Conservation (phyloP, 768 basidiomycete genomes). For the Termitomyces sp. region DNA sequence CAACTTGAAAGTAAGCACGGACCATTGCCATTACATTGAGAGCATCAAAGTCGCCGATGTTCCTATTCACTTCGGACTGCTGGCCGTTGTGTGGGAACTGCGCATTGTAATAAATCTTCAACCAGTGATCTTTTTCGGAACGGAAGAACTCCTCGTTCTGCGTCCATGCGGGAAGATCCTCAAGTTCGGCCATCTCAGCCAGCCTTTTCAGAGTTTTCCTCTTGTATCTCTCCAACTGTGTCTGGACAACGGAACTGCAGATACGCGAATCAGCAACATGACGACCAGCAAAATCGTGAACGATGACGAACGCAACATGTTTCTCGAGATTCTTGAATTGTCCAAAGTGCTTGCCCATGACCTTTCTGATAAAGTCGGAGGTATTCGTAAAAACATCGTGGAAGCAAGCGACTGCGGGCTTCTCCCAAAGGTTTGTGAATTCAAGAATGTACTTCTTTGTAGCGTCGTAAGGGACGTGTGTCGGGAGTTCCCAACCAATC, state of each 20-base stretch:
- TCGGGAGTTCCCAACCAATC: conserved; percentile 37
- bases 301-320: conserved; percentile 24
- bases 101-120: not conserved
- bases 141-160: conserved; percentile 24
- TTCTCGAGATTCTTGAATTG: conserved; percentile 27
- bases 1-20: conserved; percentile 54
- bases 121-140: conserved; percentile 23
- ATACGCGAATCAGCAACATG: not conserved
- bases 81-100: not conserved
- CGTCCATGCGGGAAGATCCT: conserved; percentile 37
- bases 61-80: not conserved
- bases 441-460: conserved; percentile 26
- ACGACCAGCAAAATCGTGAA: not conserved
- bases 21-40: conserved; percentile 53
- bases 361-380: conserved; percentile 15
- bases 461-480: conserved; percentile 35
- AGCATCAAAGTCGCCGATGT: conserved; percentile 34
- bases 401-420: conserved; percentile 30
- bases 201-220: conserved; percentile 24
- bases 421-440: conserved; percentile 28
- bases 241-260: conserved; percentile 5
- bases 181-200: conserved; percentile 34
- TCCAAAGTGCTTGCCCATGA: conserved; percentile 28
- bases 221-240: conserved; percentile 19
- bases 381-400: conserved; percentile 20